Percentiles rank a stretch among this genome's conserved stretches.
Conservation (phyloP, 2,329 filamentous ascomycete genomes). For the Fusarium devonianum region DNA sequence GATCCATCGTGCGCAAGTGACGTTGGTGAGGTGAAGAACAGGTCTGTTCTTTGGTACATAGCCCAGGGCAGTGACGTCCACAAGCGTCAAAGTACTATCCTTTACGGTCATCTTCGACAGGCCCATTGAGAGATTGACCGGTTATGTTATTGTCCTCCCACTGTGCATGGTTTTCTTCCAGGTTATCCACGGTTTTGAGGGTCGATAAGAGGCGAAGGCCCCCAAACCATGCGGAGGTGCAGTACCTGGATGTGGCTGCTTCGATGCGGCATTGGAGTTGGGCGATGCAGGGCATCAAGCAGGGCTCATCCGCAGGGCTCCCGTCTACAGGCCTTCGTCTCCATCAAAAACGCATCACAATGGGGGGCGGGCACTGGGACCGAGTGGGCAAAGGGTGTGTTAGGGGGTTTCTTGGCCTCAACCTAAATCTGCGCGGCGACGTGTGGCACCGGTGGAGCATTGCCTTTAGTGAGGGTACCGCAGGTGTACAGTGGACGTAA, state of each 20-base stretch:
- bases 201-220: slow-evolving; percentile 27
- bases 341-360: slow-evolving; percentile 6
- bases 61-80: slow-evolving; percentile 15
- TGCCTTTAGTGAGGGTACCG: background rate
- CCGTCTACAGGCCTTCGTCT: slow-evolving; percentile 9
- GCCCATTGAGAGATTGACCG: slow-evolving; percentile 22
- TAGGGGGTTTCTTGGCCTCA: slow-evolving; percentile 10
- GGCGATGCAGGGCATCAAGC: slow-evolving; percentile 17
- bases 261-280: slow-evolving; percentile 14
- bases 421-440: slow-evolving; percentile 5
- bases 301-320: slow-evolving; percentile 18
- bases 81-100: slow-evolving; percentile 15
- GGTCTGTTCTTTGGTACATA: slow-evolving; percentile 18
- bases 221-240: too few species aligned
- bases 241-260: slow-evolving; percentile 26
- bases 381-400: slow-evolving; percentile 22
- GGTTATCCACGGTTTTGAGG: slow-evolving; percentile 32
- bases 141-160: slow-evolving; percentile 5
- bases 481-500: background rate
- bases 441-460: slow-evolving; percentile 9
- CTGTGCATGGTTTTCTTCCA: slow-evolving; percentile 7
- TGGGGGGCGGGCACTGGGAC: slow-evolving; percentile 13
- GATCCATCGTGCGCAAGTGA: slow-evolving; percentile 33
- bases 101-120: slow-evolving; percentile 28
- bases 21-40: slow-evolving; percentile 26